Evolutionary conservation across 768 basidiomycete species (phyloP).

Genomic region (Trametes coccinea): DNA sequence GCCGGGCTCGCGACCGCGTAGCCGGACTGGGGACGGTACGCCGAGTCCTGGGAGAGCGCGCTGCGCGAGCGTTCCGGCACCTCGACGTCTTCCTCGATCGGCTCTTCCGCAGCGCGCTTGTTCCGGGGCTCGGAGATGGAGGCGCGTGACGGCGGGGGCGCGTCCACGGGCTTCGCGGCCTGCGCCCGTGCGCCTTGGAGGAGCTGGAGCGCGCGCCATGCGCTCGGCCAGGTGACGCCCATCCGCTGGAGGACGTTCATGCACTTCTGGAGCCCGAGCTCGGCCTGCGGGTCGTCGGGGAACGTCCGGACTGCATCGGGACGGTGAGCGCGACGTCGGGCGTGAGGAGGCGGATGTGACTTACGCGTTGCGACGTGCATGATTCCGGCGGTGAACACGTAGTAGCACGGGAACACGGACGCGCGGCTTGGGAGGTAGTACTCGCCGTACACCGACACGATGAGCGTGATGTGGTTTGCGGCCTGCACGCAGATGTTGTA

Average conservation of each 20-base stretch:
- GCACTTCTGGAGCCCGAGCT: slow-evolving; percentile 61
- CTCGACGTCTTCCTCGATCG: slow-evolving; percentile 30
- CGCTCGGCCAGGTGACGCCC: slow-evolving; percentile 75
- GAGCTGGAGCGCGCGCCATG: slow-evolving; percentile 71
- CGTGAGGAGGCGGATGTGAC: background rate
- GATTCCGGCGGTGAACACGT: slow-evolving; percentile 76
- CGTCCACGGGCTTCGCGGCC: slow-evolving; percentile 16
- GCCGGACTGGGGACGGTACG: slow-evolving; percentile 23
- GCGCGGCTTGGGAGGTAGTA: slow-evolving; percentile 60
- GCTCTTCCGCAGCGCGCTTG: slow-evolving; percentile 63
- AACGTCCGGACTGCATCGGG: slow-evolving; percentile 53
- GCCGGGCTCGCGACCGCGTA: slow-evolving; percentile 16
- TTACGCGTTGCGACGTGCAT: slow-evolving; percentile 75
- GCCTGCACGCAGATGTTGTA: slow-evolving; percentile 75
- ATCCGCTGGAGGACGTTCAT: slow-evolving; percentile 67
- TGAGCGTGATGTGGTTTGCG: slow-evolving; percentile 74
- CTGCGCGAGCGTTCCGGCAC: slow-evolving; percentile 7
- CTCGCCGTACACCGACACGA: slow-evolving; percentile 62
- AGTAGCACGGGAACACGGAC: slow-evolving; percentile 74
- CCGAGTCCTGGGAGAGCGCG: slow-evolving; percentile 14
- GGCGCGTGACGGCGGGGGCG: slow-evolving; percentile 4
- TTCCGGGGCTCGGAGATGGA: slow-evolving; percentile 36
- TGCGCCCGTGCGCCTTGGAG: slow-evolving; percentile 61
- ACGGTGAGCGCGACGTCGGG: background rate
- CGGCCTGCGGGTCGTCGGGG: slow-evolving; percentile 70